phyloP scores from a whole-genome alignment of 1,139 yeast species.

The Geotrichum citri-aurantii region DNA sequence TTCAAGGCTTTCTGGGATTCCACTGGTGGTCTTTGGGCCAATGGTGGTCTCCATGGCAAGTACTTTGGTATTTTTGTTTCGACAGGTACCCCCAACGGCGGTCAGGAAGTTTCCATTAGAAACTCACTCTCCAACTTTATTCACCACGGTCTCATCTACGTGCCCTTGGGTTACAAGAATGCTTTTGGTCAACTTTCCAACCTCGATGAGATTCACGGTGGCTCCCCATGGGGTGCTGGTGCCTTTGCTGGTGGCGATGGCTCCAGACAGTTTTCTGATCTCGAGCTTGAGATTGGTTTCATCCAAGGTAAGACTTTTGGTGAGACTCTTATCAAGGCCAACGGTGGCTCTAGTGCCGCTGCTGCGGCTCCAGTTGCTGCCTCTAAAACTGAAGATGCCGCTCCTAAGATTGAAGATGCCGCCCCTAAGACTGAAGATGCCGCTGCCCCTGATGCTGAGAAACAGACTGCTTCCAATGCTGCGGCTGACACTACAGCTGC shows the following conservation, averaged over 20 bases:
- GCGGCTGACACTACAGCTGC: constrained; percentile 10
- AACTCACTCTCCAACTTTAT: constrained; percentile 61
- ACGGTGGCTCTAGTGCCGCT: background rate
- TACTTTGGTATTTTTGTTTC: constrained; percentile 70
- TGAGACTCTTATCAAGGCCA: constrained; percentile 32
- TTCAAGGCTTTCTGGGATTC: constrained; percentile 76
- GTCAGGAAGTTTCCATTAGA: constrained; percentile 66
- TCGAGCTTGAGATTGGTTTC: constrained; percentile 55
- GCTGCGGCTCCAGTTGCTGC: constrained; percentile 14
- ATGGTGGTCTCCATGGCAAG: constrained; percentile 69
- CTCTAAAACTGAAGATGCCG: constrained; percentile 13
- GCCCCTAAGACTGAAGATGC: constrained; percentile 15
- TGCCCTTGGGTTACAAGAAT: constrained; percentile 74
- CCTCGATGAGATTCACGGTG: constrained; percentile 70
- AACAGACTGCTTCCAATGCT: constrained; percentile 13
- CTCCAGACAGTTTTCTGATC: constrained; percentile 58
- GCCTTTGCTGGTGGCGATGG: constrained; percentile 75
- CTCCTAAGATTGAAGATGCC: constrained; percentile 13
- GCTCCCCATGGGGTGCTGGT: constrained; percentile 89
- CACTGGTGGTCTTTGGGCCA: constrained; percentile 79
- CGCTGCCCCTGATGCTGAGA: constrained; percentile 8
- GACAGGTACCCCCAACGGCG: constrained; percentile 82
- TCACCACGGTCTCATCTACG: constrained; percentile 62
- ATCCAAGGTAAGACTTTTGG: constrained; percentile 60
- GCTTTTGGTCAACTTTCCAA: constrained; percentile 54